Evolutionary conservation across 2,329 filamentous ascomycete species (phyloP), one percentile per base, ranked within the genome.

Genomic region (Diplodia intermedia): DNA sequence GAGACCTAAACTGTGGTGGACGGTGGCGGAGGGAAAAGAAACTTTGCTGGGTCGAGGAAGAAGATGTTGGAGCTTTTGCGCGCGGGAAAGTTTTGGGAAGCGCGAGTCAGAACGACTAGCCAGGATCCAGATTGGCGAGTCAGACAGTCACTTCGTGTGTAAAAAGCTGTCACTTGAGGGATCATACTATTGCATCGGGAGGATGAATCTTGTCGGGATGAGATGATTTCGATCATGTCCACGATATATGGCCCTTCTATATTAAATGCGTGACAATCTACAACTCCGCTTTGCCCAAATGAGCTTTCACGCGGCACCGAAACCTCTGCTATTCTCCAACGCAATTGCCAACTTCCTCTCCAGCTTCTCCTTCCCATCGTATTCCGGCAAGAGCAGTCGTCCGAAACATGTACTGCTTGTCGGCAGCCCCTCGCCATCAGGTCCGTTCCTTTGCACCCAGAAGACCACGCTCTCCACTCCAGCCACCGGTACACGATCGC

Each of bases 321-420:
- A 98, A 0, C 95, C 94, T 75, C 91, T 89, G 8, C 91, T 89
- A 79, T 97, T 95, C 80, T 94, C 88, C 75, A 99, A 83, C 65
- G 95, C 95, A 84, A 96, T 89, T n/a, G 83, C 85, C 74, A 99
- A 80, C 74, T 94, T 92, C 80, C 90, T 85, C 76, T 85, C 85
- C 75, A 99, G 77, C 43, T 91, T 87, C 69, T 91, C 88, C 75
- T 84, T 87, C 49, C 87, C 87, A 66, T 82, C 85, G 78, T 98
- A 99, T 79, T 94, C 90, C 1, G 95, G 95, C 70, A 99, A 79
- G 71, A 97, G 81, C 55, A 99, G 80, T 57, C 91, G 94, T 1
- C 94, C 93, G 80, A 97, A 98, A 79, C 95, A 99, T 0, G 95
- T 99, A 74, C 93, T 90, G 70, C 92, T 94, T 5, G 91, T 97